These are phyloP conservation scores for Populus hybrid DNA, from an alignment of 441 rosid genomes.

Conservation along the genomic window DNA sequence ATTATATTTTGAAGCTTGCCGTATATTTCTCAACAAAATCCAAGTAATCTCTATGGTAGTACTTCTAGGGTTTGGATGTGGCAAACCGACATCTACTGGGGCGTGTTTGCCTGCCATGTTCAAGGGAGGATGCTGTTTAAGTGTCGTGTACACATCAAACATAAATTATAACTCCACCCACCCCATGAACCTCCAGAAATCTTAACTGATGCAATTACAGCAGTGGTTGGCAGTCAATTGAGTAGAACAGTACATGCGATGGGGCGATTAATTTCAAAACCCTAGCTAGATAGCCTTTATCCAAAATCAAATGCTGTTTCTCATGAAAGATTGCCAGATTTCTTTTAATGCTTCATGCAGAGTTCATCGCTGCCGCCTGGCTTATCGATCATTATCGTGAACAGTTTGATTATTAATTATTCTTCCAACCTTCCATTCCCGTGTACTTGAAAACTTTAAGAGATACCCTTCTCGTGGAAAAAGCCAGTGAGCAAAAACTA, in stretches of 20 bases:
- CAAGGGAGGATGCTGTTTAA: not conserved
- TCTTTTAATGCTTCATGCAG: not conserved
- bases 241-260: conserved; percentile 21
- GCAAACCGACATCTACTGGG: not conserved
- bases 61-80: too few relatives aligned
- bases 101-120: too few relatives aligned
- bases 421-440: not conserved
- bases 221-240: conserved; percentile 26
- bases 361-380: not conserved
- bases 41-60: too few relatives aligned
- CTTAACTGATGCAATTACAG: conserved; percentile 11
- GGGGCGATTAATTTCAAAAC: not conserved
- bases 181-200: conserved; percentile 1
- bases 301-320: not conserved
- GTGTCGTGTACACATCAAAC: conserved; percentile 5
- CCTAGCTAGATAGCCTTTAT: not conserved
- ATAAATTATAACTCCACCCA: conserved; percentile 21
- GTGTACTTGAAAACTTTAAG: not conserved
- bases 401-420: not conserved
- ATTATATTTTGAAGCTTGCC: too few relatives aligned
- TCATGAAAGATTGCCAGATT: not conserved
- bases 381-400: not conserved
- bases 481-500: not conserved
- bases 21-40: too few relatives aligned
- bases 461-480: not conserved